Percentiles rank a stretch among this genome's conserved stretches.
These are phyloP conservation scores for Penicillium tannophilum DNA, from an alignment of 495 filamentous ascomycete genomes.

Conservation along the genomic window DNA sequence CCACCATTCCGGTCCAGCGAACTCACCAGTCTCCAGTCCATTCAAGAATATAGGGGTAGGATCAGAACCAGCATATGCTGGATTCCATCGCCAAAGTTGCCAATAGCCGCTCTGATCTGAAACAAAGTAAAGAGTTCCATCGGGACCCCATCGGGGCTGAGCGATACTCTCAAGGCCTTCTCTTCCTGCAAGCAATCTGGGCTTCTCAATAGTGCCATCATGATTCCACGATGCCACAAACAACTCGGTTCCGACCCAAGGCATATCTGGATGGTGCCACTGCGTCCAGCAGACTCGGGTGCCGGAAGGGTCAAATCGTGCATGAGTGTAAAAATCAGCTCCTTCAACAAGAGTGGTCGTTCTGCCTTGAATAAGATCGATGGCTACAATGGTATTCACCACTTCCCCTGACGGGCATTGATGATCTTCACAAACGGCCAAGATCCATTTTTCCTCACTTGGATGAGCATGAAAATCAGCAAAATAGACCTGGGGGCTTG, in stretches of 20 bases:
- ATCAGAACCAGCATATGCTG: not conserved
- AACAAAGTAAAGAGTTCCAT: conserved; percentile 38
- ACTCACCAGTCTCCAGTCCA: conserved; percentile 1
- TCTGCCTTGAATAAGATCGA: conserved; percentile 29
- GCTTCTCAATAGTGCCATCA: conserved; percentile 11
- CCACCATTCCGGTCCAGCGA: not conserved
- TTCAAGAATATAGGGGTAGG: not conserved
- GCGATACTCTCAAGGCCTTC: conserved; percentile 24
- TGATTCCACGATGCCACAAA: conserved; percentile 32
- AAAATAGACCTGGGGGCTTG: not conserved
- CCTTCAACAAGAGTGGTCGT: conserved; percentile 29
- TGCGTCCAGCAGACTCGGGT: conserved; percentile 40
- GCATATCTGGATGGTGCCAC: conserved; percentile 47
- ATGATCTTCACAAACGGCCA: conserved; percentile 22
- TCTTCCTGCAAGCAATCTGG: conserved; percentile 24
- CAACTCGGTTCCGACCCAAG: conserved; percentile 37
- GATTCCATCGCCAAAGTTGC: conserved; percentile 30
- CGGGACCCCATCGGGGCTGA: conserved; percentile 39
- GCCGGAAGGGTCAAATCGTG: conserved; percentile 41
- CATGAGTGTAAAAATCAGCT: conserved; percentile 45
- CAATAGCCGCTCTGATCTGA: conserved; percentile 35
- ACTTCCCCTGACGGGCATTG: conserved; percentile 26
- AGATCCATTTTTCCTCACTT: not conserved
- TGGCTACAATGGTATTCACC: conserved; percentile 36
- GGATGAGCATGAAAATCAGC: conserved; percentile 1